Percentiles rank a stretch among this genome's conserved stretches.
Conservation (phyloP, 441 rosid species). For the Arabidopsis lyrata region DNA sequence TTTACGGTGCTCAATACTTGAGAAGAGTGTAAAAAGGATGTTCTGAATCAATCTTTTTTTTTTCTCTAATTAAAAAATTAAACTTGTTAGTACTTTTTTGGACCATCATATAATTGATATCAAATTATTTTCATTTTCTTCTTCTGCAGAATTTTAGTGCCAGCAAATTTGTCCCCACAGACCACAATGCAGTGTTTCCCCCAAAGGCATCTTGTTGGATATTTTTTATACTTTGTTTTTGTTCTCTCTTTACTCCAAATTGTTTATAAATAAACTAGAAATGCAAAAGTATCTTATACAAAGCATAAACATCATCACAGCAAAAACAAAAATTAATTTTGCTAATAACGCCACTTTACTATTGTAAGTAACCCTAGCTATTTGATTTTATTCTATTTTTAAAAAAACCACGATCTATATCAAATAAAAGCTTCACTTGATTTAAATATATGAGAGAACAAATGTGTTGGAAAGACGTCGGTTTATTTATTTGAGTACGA, state of each 20-base stretch:
- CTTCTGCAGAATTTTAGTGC: slow-evolving; percentile 20
- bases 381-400: neutral
- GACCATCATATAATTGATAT: slow-evolving; percentile 25
- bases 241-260: slow-evolving; percentile 9
- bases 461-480: neutral
- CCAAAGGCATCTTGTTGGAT: slow-evolving; percentile 30
- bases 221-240: slow-evolving; percentile 12
- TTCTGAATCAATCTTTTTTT: neutral
- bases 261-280: neutral
- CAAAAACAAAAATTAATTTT: neutral
- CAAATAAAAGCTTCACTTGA: neutral
- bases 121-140: slow-evolving; percentile 28
- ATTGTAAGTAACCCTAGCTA: neutral
- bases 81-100: slow-evolving; percentile 34
- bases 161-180: slow-evolving; percentile 42
- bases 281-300: neutral
- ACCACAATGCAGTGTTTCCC: slow-evolving; percentile 39
- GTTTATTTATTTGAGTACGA: neutral
- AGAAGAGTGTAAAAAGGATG: slow-evolving; percentile 9
- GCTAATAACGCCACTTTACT: neutral
- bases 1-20: slow-evolving; percentile 21
- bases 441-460: neutral
- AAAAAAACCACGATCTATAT: neutral
- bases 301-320: neutral
- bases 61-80: neutral